These are phyloP conservation scores for Haplosporangium sp. DNA, from an alignment of 371 early-diverging fungal species.

Conservation along the genomic window DNA sequence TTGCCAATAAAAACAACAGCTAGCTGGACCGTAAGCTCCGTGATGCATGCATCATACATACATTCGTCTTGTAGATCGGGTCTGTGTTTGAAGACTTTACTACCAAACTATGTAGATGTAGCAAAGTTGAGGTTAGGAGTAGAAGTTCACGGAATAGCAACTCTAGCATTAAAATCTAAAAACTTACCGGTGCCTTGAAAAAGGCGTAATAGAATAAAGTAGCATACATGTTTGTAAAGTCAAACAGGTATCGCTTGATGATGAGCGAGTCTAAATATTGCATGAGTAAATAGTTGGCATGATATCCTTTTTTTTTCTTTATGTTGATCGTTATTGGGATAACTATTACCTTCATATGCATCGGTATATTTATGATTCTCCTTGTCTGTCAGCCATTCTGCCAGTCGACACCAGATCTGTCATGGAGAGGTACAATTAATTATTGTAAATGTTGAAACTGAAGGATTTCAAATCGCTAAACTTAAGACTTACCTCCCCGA, in stretches of 20 bases:
- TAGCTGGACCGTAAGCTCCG: constrained; percentile 65
- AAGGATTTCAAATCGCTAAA: neutral
- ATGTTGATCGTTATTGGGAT: neutral
- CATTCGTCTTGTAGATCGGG: constrained; percentile 33
- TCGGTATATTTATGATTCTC: constrained; percentile 63
- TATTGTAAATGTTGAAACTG: neutral
- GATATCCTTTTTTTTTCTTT: too few relatives aligned
- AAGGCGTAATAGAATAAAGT: constrained; percentile 66
- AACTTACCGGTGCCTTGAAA: constrained; percentile 58
- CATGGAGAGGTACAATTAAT: neutral
- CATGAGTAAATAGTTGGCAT: neutral
- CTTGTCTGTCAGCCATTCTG: constrained; percentile 56
- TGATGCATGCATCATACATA: constrained; percentile 58
- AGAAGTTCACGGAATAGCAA: neutral
- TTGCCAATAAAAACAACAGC: constrained; percentile 68
- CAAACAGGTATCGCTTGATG: constrained; percentile 66
- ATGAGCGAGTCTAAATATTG: constrained; percentile 59
- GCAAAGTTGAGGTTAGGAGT: neutral
- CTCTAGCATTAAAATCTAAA: neutral
- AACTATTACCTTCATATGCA: constrained; percentile 49
- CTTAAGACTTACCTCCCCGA: constrained; percentile 32
- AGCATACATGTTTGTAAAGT: constrained; percentile 67
- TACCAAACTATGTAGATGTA: constrained; percentile 28
- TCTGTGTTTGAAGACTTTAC: constrained; percentile 26
- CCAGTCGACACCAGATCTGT: constrained; percentile 46